Evolutionary conservation across 129 eudicot genomes (phyloP), one percentile per base, ranked within the genome.

Genomic region (Smallanthus sonchifolius): DNA sequence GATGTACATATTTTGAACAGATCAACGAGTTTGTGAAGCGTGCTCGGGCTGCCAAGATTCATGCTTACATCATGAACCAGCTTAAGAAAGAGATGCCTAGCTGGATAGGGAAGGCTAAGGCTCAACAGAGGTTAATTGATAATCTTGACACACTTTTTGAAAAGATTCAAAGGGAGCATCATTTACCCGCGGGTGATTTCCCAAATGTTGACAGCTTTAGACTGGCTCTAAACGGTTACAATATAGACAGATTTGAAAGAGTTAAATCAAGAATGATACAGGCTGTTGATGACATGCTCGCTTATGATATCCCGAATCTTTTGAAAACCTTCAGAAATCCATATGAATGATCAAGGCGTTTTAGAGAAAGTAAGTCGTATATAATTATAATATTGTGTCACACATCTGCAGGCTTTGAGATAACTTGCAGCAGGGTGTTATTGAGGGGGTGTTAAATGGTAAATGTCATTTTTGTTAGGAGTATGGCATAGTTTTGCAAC

Each of bases 1-100:
- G 35, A n/a, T 20, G 0, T 39, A 0, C 42, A 15, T 63, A 5
- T 70, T 71, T 17, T 52, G 52, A 55, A 40, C 89, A 90, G 98
- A 86, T 94, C 69, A 94, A 94, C 57, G 97, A 94, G 84, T 94
- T 94, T 86, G 98, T 94, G 72, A 90, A 94, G 76, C 96, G 99
- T 43, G 99, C 99, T 39, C 82, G 97, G 78, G 91, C 99, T 70
- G 99, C 96, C 65, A 94, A 94, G 85, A 94, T 94, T 52, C 98
- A 94, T 72, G 90, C 98, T 34, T 88, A 88, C 82, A 94, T 94
- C 54, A 88, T 90, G 70, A 87, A 91, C 77, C 98, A 90, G 73
- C 87, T 90, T 34, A 94, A 78, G 84, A 94, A 83, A 70, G 98
- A 90, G 86, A 94, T 94, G 98, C 98, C 98, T 45, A 83, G 91